Conservation (phyloP, 73 alveolate genomes). For the Symbiodinium pilosum region DNA sequence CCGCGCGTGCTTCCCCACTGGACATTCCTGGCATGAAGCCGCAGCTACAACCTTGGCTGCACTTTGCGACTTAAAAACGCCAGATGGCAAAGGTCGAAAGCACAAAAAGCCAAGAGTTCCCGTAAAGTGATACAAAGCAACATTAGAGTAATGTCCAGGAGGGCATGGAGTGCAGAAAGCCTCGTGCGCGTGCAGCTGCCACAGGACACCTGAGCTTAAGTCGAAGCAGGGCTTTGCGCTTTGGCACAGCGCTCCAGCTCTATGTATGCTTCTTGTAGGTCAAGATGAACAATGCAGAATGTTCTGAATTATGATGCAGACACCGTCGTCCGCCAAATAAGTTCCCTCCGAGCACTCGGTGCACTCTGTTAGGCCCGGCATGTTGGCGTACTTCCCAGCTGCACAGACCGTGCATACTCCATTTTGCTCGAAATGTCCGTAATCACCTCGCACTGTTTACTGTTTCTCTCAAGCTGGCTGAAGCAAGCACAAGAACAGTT, state of each 20-base stretch:
- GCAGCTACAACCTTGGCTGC: too few relatives aligned
- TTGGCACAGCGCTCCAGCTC: too few relatives aligned
- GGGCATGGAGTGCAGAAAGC: slow-evolving; percentile 36
- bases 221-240: too few relatives aligned
- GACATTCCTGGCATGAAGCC: background rate
- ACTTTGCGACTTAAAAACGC: too few relatives aligned
- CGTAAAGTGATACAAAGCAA: too few relatives aligned
- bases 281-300: too few relatives aligned
- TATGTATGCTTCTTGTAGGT: too few relatives aligned
- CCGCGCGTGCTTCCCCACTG: background rate
- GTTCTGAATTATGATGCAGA: too few relatives aligned
- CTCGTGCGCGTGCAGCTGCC: background rate
- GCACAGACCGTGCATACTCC: slow-evolving; percentile 42
- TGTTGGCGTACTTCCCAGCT: slow-evolving; percentile 39
- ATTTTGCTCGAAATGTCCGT: slow-evolving; percentile 8
- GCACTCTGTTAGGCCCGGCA: slow-evolving; percentile 1
- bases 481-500: too few relatives aligned
- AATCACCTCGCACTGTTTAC: background rate
- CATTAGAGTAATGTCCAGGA: slow-evolving; percentile 3
- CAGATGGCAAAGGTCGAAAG: too few relatives aligned
- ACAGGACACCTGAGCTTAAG: background rate
- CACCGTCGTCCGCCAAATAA: slow-evolving; percentile 41
- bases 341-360: slow-evolving; percentile 30
- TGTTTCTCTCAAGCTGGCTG: too few relatives aligned
- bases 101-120: too few relatives aligned